A percentile compares a stretch with the other conserved stretches of the same genome.
Evolutionary conservation across 176 grass and related monocot genomes (phyloP).

Genomic region (Aegilops bicornis): DNA sequence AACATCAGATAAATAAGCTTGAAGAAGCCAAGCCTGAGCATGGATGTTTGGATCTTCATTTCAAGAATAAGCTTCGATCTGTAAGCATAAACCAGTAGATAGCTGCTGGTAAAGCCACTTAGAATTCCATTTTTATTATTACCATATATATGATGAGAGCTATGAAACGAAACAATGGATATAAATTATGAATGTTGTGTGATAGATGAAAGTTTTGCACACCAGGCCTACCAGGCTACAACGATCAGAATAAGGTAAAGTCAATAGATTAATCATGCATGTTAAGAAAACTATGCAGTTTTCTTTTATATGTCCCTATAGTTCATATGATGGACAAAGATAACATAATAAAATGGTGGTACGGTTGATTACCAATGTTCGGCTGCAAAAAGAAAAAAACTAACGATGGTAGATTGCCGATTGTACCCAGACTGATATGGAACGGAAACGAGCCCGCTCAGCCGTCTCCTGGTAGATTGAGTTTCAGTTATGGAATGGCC

Average conservation of each 20-base stretch:
- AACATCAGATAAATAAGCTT: constrained; percentile 58
- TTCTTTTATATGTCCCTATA: too few relatives aligned
- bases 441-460: too few relatives aligned
- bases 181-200: neutral
- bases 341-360: too few relatives aligned
- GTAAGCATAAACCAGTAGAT: constrained; percentile 95
- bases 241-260: neutral
- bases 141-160: constrained; percentile 5
- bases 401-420: too few relatives aligned
- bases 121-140: constrained; percentile 59
- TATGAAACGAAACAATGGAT: neutral
- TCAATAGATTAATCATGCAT: neutral
- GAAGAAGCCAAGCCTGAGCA: constrained; percentile 49
- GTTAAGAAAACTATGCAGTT: too few relatives aligned
- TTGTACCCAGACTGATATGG: too few relatives aligned
- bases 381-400: too few relatives aligned
- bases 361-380: too few relatives aligned
- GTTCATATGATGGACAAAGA: too few relatives aligned
- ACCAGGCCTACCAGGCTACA: neutral
- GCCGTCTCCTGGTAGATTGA: too few relatives aligned
- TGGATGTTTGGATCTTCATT: constrained; percentile 51
- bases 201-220: neutral
- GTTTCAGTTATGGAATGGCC: too few relatives aligned
- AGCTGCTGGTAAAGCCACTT: constrained; percentile 96
- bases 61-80: constrained; percentile 56